Evolutionary conservation across 306 rosid species (phyloP).

Genomic region (Parietaria judaica): DNA sequence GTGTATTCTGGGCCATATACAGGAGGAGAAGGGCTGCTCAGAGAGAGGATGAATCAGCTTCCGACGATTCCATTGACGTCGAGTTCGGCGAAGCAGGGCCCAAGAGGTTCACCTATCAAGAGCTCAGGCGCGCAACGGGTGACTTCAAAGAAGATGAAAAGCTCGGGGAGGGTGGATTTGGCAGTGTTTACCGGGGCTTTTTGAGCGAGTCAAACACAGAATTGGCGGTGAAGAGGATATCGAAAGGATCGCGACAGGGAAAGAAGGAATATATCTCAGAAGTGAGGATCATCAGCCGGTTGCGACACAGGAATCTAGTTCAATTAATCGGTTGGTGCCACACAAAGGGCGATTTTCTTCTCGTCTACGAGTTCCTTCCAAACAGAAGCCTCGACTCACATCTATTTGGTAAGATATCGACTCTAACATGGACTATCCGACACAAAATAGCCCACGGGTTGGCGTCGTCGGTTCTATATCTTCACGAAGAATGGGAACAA

Average conservation of each 20-base stretch:
- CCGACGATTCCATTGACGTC: not conserved
- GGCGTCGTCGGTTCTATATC: conserved; percentile 55
- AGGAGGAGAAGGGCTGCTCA: not conserved
- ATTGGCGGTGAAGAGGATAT: conserved; percentile 64
- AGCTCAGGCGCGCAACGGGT: conserved; percentile 6
- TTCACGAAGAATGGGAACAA: conserved; percentile 83
- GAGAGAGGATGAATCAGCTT: not conserved
- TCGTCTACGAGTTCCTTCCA: conserved; percentile 31
- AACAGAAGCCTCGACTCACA: conserved; percentile 50
- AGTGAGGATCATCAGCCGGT: conserved; percentile 54
- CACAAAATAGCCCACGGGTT: conserved; percentile 54
- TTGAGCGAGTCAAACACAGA: conserved; percentile 21
- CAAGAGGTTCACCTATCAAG: conserved; percentile 7
- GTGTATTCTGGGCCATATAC: not conserved
- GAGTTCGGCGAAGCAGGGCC: conserved; percentile 12
- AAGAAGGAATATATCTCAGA: conserved; percentile 62
- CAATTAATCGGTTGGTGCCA: conserved; percentile 86
- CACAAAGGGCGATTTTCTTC: conserved; percentile 55
- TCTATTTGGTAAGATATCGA: conserved; percentile 33
- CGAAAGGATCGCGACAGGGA: conserved; percentile 67
- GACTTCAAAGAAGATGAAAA: conserved; percentile 2
- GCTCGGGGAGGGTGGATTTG: conserved; percentile 19
- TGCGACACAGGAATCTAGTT: conserved; percentile 66
- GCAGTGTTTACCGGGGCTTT: conserved; percentile 15
- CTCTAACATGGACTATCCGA: conserved; percentile 42